These are phyloP conservation scores for Ailanthus altissimus DNA, from an alignment of 345 rosid species.

Conservation along the genomic window DNA sequence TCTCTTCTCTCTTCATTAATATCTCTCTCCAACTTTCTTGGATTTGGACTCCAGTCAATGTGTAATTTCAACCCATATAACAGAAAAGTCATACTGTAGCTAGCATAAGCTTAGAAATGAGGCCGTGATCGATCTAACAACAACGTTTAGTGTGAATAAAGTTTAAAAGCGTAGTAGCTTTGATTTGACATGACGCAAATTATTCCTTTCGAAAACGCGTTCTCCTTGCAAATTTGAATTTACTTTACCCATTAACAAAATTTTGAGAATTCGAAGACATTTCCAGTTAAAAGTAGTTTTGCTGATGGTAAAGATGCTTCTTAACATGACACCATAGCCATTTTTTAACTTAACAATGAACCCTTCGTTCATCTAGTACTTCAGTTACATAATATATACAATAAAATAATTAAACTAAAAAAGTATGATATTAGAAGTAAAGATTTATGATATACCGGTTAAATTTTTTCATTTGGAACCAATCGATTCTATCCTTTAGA, in stretches of 20 bases:
- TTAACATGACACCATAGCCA: no score
- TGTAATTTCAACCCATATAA: constrained; percentile 1
- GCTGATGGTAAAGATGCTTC: no score
- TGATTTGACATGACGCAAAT: neutral
- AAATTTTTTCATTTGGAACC: no score
- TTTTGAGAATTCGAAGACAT: neutral
- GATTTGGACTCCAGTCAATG: constrained; percentile 26
- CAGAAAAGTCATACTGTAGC: constrained; percentile 18
- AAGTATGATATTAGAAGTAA: no score
- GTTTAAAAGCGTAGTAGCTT: neutral
- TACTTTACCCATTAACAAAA: neutral
- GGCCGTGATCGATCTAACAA: neutral
- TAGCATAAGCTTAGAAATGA: constrained; percentile 1
- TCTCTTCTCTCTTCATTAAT: neutral
- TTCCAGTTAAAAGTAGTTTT: no score
- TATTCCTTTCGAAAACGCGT: constrained; percentile 2
- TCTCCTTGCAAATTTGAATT: neutral
- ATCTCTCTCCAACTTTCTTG: constrained; percentile 26
- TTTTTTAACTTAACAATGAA: no score
- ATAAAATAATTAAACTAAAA: no score
- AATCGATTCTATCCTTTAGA: no score
- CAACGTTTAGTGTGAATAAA: neutral
- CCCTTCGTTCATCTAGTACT: no score
- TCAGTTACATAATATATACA: no score
- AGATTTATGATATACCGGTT: no score